Evolutionary conservation across 495 filamentous ascomycete genomes (phyloP), one percentile per base, ranked within the genome.

Genomic region (Letharia columbiana): DNA sequence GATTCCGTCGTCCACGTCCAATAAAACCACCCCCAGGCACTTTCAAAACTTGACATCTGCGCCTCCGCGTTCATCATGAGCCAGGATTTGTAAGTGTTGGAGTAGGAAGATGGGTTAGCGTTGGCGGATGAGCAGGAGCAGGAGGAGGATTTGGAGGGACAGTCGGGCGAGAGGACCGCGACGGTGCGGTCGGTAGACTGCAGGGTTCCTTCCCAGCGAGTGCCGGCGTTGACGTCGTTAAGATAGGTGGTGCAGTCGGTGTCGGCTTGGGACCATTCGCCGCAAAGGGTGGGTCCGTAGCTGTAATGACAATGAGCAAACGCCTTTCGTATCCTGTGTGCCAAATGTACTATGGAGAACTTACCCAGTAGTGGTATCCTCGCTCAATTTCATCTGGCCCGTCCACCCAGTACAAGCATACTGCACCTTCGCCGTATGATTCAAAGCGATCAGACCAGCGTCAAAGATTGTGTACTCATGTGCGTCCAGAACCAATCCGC

Each of bases 191-290:
- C 84, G 60, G 80, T 82, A 8, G 83, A 85, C 50, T 81, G 75
- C 49, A 87, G 75, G 1, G 90, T 93, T 47, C 95, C 95, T 74
- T 90, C 87, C 95, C 95, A 99, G 57, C 95, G 86, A 61, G 87
- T 90, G 63, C 95, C 95, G 67, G 84, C 81, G 69, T 88, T 89
- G 61, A 97, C 91, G 74, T 97, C 91, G 75, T 96, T 98, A 66
- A 99, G 82, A 72, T 92, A 86, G 69, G 82, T 68, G 4, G 91
- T 85, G 78, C 95, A 99, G 77, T 99, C 95, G 17, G 95, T 98
- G 73, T 99, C 95, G 54, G 95, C 93, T 81, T 98, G 94, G 5
- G 88, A 91, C 91, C 92, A 99, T 82, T 99, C 95, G 71, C 93
- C 95, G 74, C 93, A 91, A 62, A 98, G 86, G n/a, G 92, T 97